A percentile compares a stretch with the other conserved stretches of the same genome.
Conservation (phyloP, 2,329 filamentous ascomycete genomes). For the Xylaria digitata region DNA sequence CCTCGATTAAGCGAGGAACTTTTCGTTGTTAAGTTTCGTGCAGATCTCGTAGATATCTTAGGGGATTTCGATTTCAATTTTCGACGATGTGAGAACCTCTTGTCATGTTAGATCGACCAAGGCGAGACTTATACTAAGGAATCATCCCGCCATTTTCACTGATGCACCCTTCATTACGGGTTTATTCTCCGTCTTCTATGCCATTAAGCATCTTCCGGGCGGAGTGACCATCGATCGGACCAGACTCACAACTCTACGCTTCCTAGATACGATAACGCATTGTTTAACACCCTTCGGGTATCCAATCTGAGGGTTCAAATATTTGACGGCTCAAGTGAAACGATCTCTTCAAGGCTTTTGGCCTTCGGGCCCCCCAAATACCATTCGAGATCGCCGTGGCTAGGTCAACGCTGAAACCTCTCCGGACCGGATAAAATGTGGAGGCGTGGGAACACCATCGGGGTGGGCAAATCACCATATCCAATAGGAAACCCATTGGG, state of each 20-base stretch:
- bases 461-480: background rate
- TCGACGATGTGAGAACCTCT: background rate
- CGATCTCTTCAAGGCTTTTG: background rate
- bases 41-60: background rate
- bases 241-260: background rate
- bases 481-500: background rate
- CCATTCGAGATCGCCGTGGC: constrained; percentile 21
- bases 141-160: background rate
- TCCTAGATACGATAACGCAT: constrained; percentile 7
- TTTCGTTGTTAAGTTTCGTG: background rate
- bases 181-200: constrained; percentile 6
- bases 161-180: constrained; percentile 12
- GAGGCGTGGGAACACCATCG: background rate
- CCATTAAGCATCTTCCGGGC: background rate
- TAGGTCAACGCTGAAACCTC: constrained; percentile 12
- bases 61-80: background rate
- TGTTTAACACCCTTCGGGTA: background rate
- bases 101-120: background rate
- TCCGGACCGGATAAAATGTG: constrained; percentile 19
- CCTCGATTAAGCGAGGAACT: background rate
- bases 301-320: constrained; percentile 14
- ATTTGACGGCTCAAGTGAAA: constrained; percentile 4
- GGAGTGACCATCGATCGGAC: background rate
- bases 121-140: background rate
- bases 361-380: constrained; percentile 2